Evolutionary conservation across 495 filamentous ascomycete species (phyloP).

Genomic region (Daldinia caldariorum): DNA sequence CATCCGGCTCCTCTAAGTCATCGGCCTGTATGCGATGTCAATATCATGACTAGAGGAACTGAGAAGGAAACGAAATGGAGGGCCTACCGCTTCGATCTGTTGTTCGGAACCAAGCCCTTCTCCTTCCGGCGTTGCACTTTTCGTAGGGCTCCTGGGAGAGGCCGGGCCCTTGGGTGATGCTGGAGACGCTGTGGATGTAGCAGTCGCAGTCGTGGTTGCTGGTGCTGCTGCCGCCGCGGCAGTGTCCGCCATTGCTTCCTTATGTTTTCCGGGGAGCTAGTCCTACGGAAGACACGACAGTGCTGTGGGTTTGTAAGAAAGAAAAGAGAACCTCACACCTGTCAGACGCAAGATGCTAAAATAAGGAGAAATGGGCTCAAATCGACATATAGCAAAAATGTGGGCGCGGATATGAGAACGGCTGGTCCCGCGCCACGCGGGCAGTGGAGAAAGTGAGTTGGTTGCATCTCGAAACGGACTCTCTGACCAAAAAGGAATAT

Average conservation of each 20-base stretch:
- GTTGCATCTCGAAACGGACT: conserved; percentile 14
- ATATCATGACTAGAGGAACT: neutral
- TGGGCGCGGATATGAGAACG: conserved; percentile 10
- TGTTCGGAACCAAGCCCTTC: conserved; percentile 16
- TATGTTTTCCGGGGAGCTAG: neutral
- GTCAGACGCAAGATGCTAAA: conserved; percentile 12
- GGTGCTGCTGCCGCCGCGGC: conserved; percentile 12
- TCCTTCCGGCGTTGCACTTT: neutral
- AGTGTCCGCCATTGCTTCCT: conserved; percentile 19
- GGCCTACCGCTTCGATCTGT: conserved; percentile 14
- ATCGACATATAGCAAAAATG: conserved; percentile 11
- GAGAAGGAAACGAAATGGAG: neutral
- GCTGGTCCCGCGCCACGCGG: conserved; percentile 25
- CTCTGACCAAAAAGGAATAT: conserved; percentile 15
- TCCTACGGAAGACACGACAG: conserved; percentile 2
- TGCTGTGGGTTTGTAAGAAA: neutral
- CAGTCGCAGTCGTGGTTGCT: neutral
- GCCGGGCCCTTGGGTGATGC: conserved; percentile 3
- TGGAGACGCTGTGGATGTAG: conserved; percentile 4
- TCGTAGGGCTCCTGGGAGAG: neutral
- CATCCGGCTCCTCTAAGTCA: conserved; percentile 12
- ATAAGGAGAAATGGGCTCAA: conserved; percentile 10
- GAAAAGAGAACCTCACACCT: conserved; percentile 4
- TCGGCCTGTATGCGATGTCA: conserved; percentile 21
- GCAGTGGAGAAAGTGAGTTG: conserved; percentile 8